Evolutionary conservation across 495 filamentous ascomycete species (phyloP), one percentile per base, ranked within the genome.

Genomic region (Penicillium tannophilum): DNA sequence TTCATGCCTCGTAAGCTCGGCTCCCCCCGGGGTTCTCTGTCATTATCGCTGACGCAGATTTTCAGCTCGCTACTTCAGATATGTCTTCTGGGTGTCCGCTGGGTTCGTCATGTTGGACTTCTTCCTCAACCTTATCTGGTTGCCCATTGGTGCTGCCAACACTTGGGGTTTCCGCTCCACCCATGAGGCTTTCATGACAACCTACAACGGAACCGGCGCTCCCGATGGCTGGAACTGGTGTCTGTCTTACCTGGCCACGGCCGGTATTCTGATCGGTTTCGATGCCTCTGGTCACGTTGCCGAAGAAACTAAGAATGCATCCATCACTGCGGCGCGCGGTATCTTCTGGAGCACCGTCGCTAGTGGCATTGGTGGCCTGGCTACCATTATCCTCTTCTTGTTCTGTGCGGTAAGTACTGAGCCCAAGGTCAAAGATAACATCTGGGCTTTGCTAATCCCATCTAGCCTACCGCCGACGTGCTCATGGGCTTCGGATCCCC

Each of bases 181-280:
- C 12, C 69, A 81, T 24, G 80, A 82, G 56, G 82, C 81, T 39
- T 84, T 84, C 64, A 84, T 82, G 72, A 75, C 80, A 9, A 84
- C 81, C 1, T 84, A 81, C 63, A 84, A 84, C 53, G 81, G 78
- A 28, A 84, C 82, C 12, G 81, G 81, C 28, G 81, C 81, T 5
- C 79, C 81, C 1, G 67, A 72, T 19, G 82, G 78, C 14, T 84
- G 82, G 82, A 84, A 84, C 64, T 84, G 82, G 82, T 83, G 80
- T 76, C 72, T 84, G 33, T 82, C 79, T 23, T 84, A 81, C 64
- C 75, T 83, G 46, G 82, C 81, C 20, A 84, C 82, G 10, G 82
- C 82, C n/a, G 82, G 82, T 56, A 81, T 84, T 53, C 62, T 84
- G 58, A 82, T 85, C 47, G 82, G 82, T 43, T 85, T 83, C 50